Evolutionary conservation across 257 asterid genomes (phyloP), one percentile per base, ranked within the genome.

Genomic region (Thymus mandschuricus): DNA sequence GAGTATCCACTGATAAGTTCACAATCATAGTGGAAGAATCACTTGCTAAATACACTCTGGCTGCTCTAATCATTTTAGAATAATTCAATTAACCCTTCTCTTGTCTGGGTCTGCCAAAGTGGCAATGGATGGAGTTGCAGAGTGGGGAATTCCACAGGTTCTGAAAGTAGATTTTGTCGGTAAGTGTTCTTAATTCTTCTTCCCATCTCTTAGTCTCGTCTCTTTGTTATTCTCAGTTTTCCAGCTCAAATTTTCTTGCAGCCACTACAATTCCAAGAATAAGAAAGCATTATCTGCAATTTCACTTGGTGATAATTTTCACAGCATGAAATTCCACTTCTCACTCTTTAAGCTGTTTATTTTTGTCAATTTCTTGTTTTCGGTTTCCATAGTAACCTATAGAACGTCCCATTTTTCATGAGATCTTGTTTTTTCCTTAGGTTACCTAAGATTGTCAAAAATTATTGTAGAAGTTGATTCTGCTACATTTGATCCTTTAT

Each of bases 161-260:
- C 88, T 80, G 49, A 71, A 83, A 27, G 92, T 86, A 44, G 96
- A 89, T 66, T 76, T 81, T 76, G 86, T 86, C 72, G 73, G 96
- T 89, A 84, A 84, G 89, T 75, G 0, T 54, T 74, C 65, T 46
- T 68, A 28, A 45, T 76, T 45, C 1, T 48, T 6, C 30, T 28
- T 6, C 54, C 12, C 45, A 5, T 4, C 51, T 68, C 5, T 35
- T 59, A 34, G 40, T 54, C 61, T 35, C 5, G 5, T 49, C 40
- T 43, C 38, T 27, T 77, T 70, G 4, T 6, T 57, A 10, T 76
- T 73, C n/a, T 41, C 83, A 87, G 96, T 83, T 80, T 89, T 89
- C 72, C 83, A 78, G 90, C 86, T 79, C 68, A 87, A 84, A 76
- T 55, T 79, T 75, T 75, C 81, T 69, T 83, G 79, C 86, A 81